Conservation (phyloP, 2,329 filamentous ascomycete species). For the Xylariaceae sp. region DNA sequence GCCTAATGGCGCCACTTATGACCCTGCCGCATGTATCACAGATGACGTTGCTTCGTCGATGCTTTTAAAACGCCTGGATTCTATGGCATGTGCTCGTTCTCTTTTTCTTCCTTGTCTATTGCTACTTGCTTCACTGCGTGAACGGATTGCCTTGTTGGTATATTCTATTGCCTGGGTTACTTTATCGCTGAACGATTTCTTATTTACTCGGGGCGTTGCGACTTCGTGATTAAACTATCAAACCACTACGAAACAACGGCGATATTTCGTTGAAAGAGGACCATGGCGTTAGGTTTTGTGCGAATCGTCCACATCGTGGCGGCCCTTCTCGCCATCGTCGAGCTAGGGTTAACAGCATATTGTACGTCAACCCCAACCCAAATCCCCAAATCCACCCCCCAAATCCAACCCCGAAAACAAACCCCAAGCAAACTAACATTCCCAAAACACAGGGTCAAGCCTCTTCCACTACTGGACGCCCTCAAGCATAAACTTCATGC, state of each 20-base stretch:
- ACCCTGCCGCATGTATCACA: not conserved
- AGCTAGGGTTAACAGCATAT: slow-evolving; percentile 71
- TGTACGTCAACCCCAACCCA: slow-evolving; percentile 44
- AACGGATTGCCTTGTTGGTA: too few relatives aligned
- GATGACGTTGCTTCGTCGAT: not conserved
- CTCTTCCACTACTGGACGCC: slow-evolving; percentile 45
- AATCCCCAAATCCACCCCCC: not conserved
- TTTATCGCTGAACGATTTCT: too few relatives aligned
- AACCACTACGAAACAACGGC: not conserved
- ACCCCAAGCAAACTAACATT: not conserved
- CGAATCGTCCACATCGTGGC: slow-evolving; percentile 64
- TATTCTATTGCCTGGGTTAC: too few relatives aligned
- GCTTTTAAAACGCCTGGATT: too few relatives aligned
- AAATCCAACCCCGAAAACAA: not conserved
- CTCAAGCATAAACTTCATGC: slow-evolving; percentile 65
- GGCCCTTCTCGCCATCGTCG: slow-evolving; percentile 64
- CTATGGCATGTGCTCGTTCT: too few relatives aligned
- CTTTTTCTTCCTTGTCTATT: too few relatives aligned
- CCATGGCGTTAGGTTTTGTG: slow-evolving; percentile 50
- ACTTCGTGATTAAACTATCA: not conserved
- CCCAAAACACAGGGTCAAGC: slow-evolving; percentile 47
- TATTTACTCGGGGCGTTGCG: too few relatives aligned
- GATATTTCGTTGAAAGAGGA: slow-evolving; percentile 23
- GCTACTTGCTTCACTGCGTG: too few relatives aligned
- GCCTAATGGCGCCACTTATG: not conserved